Percentiles rank a stretch among this genome's conserved stretches.
Evolutionary conservation across 768 basidiomycete species (phyloP).

Genomic region (Hygrocybe coccinea): DNA sequence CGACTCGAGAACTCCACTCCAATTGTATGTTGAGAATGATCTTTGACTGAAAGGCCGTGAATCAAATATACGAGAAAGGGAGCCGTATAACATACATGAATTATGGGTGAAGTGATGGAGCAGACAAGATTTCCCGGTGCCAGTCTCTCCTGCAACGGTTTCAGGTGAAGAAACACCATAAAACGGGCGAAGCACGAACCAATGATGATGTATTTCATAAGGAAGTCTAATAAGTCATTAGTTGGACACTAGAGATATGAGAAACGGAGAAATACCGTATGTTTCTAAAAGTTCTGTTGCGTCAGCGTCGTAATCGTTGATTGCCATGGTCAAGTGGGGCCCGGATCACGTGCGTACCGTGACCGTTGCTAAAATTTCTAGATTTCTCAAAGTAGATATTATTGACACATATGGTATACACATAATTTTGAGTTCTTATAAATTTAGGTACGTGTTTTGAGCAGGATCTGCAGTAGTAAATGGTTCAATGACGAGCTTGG

Average conservation of each 20-base stretch:
- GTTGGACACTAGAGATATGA: not conserved
- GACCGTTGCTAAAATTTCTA: too few species aligned
- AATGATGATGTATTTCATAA: constrained; percentile 98
- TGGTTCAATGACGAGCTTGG: too few species aligned
- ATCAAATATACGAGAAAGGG: constrained; percentile 1
- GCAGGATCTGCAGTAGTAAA: too few species aligned
- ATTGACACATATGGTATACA: too few species aligned
- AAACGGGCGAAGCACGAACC: constrained; percentile 43
- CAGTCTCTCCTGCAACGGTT: constrained; percentile 73
- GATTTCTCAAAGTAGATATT: too few species aligned
- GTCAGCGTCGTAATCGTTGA: constrained; percentile 68
- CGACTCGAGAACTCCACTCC: constrained; percentile 97
- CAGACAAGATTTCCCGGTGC: constrained; percentile 95
- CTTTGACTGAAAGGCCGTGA: constrained; percentile 64
- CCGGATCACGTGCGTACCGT: too few species aligned
- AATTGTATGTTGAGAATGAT: constrained; percentile 95
- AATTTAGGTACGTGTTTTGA: too few species aligned
- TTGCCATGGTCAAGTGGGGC: constrained; percentile 42
- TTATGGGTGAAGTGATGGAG: constrained; percentile 96
- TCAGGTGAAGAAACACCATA: constrained; percentile 8
- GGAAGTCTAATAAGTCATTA: constrained; percentile 64
- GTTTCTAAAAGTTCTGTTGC: constrained; percentile 92
- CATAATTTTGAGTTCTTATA: too few species aligned
- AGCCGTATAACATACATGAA: constrained; percentile 60
- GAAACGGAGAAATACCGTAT: constrained; percentile 63